Evolutionary conservation across 192 early-diverging fungal genomes (phyloP), one percentile per base, ranked within the genome.

Genomic region (Entophlyctis luteolus): DNA sequence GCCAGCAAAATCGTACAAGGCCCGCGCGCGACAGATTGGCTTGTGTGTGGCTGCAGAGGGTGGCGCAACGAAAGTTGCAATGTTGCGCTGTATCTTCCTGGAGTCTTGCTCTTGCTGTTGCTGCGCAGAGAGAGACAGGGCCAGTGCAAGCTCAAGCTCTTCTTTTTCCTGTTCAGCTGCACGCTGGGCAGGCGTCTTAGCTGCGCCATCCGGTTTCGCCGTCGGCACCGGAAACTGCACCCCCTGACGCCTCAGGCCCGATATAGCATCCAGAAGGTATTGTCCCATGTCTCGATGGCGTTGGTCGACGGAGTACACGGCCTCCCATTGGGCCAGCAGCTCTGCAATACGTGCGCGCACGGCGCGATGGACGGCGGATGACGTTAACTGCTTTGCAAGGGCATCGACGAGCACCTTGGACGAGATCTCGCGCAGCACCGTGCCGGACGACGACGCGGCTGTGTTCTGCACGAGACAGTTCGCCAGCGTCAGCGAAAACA

Each of bases 131-230:
- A 36, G 23, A 59, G 1, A 2, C 37, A 32, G 42, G 32, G 36
- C 55, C 50, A 79, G 71, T 22, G 96, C 96, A 48, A 95, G 72
- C 76, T 98, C 90, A 48, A 95, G 70, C 37, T 98, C 93, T 25
- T 98, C 96, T 63, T 95, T 92, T 72, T 98, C 95, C 63, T 95
- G 92, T 65, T 92, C 87, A 59, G 87, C 90, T 39, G 91, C 90
- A 28, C 59, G 29, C 23, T 18, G 31, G 22, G 28, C 28, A 29
- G 63, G 49, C 20, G 49, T 23, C 39, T 63, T 53, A 12, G 29
- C 34, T n/a, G 54, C 52, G 8, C n/a, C 39, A 12, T 8, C 8
- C n/a, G 8, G 73, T 62, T 76, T 69, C 28, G 68, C 54, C 49
- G 72, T 67, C 20, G 74, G 67, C 8, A 27, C 29, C 5, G 74